phyloP scores from a whole-genome alignment of 345 rosid genomes.

The Viola odorata region DNA sequence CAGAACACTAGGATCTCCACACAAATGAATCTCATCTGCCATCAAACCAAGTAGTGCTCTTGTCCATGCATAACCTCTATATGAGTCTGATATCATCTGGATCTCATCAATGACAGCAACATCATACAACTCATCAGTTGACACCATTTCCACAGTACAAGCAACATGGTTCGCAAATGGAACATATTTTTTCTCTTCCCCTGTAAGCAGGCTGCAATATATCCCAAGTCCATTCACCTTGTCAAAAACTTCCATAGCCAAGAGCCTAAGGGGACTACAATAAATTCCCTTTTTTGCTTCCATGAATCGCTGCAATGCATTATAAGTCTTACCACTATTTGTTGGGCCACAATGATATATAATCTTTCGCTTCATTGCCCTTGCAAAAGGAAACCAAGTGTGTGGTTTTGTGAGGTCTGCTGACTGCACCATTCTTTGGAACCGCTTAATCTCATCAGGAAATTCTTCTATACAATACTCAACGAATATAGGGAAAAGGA shows the following conservation, averaged over 20 bases:
- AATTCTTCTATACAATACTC: slow-evolving; percentile 77
- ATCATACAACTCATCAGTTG: slow-evolving; percentile 65
- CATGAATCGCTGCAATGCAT: slow-evolving; percentile 83
- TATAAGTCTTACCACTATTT: slow-evolving; percentile 90
- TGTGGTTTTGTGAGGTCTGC: slow-evolving; percentile 91
- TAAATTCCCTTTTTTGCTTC: slow-evolving; percentile 84
- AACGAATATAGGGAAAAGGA: slow-evolving; percentile 76
- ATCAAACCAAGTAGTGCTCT: slow-evolving; percentile 83
- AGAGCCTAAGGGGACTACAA: slow-evolving; percentile 87
- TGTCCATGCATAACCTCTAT: slow-evolving; percentile 90
- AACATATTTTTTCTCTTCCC: slow-evolving; percentile 78
- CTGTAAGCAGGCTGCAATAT: slow-evolving; percentile 87
- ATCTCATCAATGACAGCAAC: slow-evolving; percentile 94
- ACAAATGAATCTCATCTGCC: slow-evolving; percentile 93
- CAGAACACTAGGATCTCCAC: slow-evolving; percentile 94
- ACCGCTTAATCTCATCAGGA: slow-evolving; percentile 69
- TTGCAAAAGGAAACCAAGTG: slow-evolving; percentile 89
- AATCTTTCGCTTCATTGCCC: slow-evolving; percentile 85
- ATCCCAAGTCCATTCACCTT: slow-evolving; percentile 80
- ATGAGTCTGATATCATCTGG: slow-evolving; percentile 76
- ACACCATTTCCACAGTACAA: slow-evolving; percentile 93
- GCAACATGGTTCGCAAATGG: slow-evolving; percentile 81
- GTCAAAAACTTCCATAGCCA: slow-evolving; percentile 99
- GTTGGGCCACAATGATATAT: slow-evolving; percentile 96
- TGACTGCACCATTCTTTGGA: slow-evolving; percentile 46